Evolutionary conservation across 176 grass and related monocot genomes (phyloP).

Genomic region (Oryza australiensis): DNA sequence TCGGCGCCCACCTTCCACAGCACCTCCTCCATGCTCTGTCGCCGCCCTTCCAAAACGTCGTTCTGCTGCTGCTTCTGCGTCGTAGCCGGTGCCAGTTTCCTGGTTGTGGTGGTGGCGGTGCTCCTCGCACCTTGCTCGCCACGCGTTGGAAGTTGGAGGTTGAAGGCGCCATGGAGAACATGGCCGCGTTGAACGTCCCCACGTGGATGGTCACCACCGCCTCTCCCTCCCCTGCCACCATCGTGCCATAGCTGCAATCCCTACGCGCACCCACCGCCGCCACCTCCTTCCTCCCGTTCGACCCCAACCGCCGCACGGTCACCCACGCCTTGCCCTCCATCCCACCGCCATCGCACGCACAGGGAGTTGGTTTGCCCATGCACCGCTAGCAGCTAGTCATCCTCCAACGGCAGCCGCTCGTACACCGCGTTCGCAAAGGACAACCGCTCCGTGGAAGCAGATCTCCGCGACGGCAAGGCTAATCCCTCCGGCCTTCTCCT

Average conservation of each 20-base stretch:
- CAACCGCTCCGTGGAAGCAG: no score
- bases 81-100: neutral
- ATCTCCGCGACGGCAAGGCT: no score
- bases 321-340: conserved; percentile 42
- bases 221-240: neutral
- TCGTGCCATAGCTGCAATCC: neutral
- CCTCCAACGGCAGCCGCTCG: no score
- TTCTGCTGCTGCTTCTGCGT: neutral
- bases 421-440: no score
- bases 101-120: neutral
- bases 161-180: conserved; percentile 97
- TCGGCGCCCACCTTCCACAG: conserved; percentile 80
- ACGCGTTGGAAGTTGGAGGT: no score
- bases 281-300: neutral
- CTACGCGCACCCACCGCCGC: no score
- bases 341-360: no score
- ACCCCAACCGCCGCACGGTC: conserved; percentile 31
- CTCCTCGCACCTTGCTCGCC: conserved; percentile 58
- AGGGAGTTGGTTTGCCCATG: no score
- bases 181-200: conserved; percentile 92
- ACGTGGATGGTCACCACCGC: conserved; percentile 61
- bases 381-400: no score
- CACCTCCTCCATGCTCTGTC: conserved; percentile 84
- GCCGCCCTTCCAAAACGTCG: neutral
- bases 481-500: no score